Base-by-base conservation (phyloP, 1,284 basidiomycete genomes). In the Naganishia sp. region DNA sequence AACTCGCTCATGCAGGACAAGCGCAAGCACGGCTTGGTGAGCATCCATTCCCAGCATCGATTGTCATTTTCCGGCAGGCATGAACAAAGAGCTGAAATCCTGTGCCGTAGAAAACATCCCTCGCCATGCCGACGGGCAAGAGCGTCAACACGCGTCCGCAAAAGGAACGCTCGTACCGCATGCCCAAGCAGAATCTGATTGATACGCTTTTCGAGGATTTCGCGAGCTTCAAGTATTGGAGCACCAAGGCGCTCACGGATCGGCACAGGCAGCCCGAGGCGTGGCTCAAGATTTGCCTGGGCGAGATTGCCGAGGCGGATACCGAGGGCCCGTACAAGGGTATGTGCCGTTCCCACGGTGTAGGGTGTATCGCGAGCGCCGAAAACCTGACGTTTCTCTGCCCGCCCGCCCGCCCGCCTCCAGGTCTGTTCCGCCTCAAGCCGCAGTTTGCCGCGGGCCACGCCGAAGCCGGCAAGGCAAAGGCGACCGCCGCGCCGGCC, bases 141-240 rank as follows among this genome's bases (percentile, higher is more conserved):
- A 43, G 41, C 60, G 28, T 32, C 49, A 23, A 60, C 35, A 41
- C 57, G 6, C 56, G 57, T 54, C 42, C 57, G 1, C 58, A 41
- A 18, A 61, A 66, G 42, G 65, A 66, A 28, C 46, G 58, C 17
- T 43, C 58, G 18, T 66, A 62, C 43, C 65, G 65, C 31, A 66
- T 66, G 51, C 32, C 45, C 31, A 45, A 60, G 45, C 65, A 66
- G 28, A 53, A 39, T 35, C 47, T 66, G 31, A 60, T 61, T 21
- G 65, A 66, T 31, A 66, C 65, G n/a, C 52, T 68, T 2, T 64
- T 66, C 39, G 58, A 65, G 18, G 63, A 61, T 25, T 68, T 68
- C 49, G 65, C 54, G 28, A 52, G 63, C 31, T 68, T 57, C 67
- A 65, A 66, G 35, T 68, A 66, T 42, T 68, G 67, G 67, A 68